These are phyloP conservation scores for Russula griseocarnosa DNA, from an alignment of 768 basidiomycete genomes.

Conservation along the genomic window DNA sequence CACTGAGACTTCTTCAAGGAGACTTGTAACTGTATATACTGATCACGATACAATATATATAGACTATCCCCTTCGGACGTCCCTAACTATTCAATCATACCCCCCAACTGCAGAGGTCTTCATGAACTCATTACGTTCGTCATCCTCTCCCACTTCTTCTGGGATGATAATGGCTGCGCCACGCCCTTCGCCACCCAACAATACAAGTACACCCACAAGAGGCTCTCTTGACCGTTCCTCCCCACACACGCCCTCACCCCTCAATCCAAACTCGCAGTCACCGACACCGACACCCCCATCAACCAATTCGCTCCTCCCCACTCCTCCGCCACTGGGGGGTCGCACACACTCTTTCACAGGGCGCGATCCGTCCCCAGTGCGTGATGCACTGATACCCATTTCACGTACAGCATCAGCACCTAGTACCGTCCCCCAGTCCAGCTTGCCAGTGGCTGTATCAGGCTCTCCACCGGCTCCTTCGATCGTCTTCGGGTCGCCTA, in stretches of 20 bases:
- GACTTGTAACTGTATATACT: not conserved
- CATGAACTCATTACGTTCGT: slow-evolving; percentile 2
- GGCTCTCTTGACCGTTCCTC: not conserved
- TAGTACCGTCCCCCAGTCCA: not conserved
- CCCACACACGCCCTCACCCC: slow-evolving; percentile 13
- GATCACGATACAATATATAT: not conserved
- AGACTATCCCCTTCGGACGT: not conserved
- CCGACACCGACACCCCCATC: slow-evolving; percentile 6
- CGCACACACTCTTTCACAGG: slow-evolving; percentile 1
- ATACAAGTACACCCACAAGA: not conserved
- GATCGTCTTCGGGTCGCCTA: slow-evolving; percentile 8
- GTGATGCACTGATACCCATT: slow-evolving; percentile 1
- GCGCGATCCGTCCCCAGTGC: slow-evolving; percentile 10
- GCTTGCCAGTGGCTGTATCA: not conserved
- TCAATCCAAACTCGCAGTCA: slow-evolving; percentile 14
- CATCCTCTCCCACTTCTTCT: not conserved
- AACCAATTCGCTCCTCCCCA: slow-evolving; percentile 9
- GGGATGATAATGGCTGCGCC: not conserved
- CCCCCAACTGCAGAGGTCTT: not conserved
- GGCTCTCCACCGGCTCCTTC: slow-evolving; percentile 20
- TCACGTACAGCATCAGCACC: slow-evolving; percentile 22
- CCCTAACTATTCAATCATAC: not conserved
- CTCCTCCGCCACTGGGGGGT: not conserved
- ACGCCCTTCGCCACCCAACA: not conserved
- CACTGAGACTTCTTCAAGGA: not conserved